Percentiles rank a stretch among this genome's conserved stretches.
Conservation (phyloP, 176 grass and related monocot genomes). For the Metroxylon sagu region DNA sequence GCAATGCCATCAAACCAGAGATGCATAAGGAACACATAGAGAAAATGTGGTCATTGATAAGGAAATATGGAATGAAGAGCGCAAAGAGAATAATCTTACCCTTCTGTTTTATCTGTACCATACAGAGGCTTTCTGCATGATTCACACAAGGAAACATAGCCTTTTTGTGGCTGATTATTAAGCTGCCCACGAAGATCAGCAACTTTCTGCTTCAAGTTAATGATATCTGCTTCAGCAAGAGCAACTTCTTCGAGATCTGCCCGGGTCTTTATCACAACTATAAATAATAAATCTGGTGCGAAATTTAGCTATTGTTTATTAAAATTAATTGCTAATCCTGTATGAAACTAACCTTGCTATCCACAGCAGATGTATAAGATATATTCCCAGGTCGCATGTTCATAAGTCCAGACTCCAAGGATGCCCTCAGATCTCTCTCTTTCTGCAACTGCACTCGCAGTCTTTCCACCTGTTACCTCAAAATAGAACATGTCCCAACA, state of each 20-base stretch:
- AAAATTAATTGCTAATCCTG: background rate
- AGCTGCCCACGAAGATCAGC: constrained; percentile 71
- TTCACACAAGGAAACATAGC: constrained; percentile 57
- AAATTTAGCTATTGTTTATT: background rate
- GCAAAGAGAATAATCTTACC: constrained; percentile 40
- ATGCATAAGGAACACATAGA: background rate
- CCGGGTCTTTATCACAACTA: constrained; percentile 48
- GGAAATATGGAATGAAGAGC: constrained; percentile 2
- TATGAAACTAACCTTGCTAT: constrained; percentile 54
- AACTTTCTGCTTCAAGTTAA: constrained; percentile 85
- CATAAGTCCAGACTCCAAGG: constrained; percentile 72
- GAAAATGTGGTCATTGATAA: constrained; percentile 1
- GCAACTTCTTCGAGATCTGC: constrained; percentile 80
- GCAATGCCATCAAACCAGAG: background rate
- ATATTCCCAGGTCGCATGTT: constrained; percentile 58
- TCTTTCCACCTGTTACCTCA: constrained; percentile 59
- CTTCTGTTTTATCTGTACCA: constrained; percentile 24
- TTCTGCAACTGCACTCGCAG: constrained; percentile 71
- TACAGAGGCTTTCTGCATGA: constrained; percentile 60
- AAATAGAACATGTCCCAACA: constrained; percentile 19
- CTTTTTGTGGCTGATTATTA: constrained; percentile 39
- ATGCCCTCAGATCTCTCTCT: constrained; percentile 64
- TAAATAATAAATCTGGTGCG: background rate
- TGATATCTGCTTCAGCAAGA: constrained; percentile 75
- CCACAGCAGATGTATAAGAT: constrained; percentile 44